A percentile compares a stretch with the other conserved stretches of the same genome.
These are phyloP conservation scores for Pleurostoma richardsiae DNA, from an alignment of 2,329 filamentous ascomycete species.

Conservation along the genomic window DNA sequence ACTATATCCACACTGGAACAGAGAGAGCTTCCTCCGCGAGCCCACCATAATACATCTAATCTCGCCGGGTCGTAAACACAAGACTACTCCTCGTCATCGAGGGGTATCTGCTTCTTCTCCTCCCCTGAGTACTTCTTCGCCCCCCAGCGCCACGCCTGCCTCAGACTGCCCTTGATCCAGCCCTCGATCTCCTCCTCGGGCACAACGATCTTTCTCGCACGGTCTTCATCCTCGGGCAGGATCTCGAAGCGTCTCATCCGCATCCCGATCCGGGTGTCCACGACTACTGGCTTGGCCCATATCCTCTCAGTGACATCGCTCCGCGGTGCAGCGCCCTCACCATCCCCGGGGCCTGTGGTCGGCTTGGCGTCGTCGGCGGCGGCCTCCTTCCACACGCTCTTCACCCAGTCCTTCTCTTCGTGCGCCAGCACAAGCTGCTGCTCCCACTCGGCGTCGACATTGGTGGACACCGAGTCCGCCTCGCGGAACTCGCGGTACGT, in stretches of 20 bases:
- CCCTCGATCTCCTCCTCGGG: conserved; percentile 67
- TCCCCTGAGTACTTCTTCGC: conserved; percentile 30
- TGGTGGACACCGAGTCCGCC: conserved; percentile 19
- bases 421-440: conserved; percentile 59
- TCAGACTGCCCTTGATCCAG: conserved; percentile 57
- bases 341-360: not conserved
- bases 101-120: conserved; percentile 32
- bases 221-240: conserved; percentile 61
- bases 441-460: conserved; percentile 40
- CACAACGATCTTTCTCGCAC: conserved; percentile 56
- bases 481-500: conserved; percentile 45
- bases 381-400: conserved; percentile 60
- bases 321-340: no score
- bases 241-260: conserved; percentile 81
- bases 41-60: no score
- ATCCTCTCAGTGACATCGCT: conserved; percentile 50
- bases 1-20: no score
- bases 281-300: conserved; percentile 68
- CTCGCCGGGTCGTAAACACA: not conserved
- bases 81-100: conserved; percentile 22
- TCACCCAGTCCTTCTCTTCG: conserved; percentile 82
- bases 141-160: conserved; percentile 48
- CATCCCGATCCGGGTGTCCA: conserved; percentile 70
- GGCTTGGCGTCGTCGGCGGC: conserved; percentile 17
- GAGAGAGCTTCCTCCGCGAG: no score